Conservation (phyloP, 208 protist species). For the Novymonas esmeraldas region DNA sequence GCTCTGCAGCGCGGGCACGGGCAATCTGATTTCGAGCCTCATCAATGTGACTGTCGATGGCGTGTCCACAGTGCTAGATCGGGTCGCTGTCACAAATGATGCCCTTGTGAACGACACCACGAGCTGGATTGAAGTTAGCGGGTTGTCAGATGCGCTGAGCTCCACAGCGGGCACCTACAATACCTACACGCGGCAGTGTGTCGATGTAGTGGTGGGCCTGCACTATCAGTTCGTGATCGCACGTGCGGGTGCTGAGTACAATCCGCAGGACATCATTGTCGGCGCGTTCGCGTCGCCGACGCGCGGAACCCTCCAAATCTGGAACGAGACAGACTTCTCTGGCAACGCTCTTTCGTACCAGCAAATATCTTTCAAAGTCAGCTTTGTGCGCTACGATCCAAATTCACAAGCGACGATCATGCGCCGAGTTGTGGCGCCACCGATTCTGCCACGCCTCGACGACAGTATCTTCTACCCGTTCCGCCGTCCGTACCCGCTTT, state of each 20-base stretch:
- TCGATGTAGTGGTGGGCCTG: conserved; percentile 59
- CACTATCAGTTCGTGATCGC: conserved; percentile 74
- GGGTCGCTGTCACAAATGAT: conserved; percentile 73
- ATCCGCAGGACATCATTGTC: conserved; percentile 80
- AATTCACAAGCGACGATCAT: conserved; percentile 49
- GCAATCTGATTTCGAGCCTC: conserved; percentile 29
- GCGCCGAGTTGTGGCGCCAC: conserved; percentile 55
- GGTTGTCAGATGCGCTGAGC: conserved; percentile 30
- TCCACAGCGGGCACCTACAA: conserved; percentile 43
- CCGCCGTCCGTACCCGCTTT: conserved; percentile 33
- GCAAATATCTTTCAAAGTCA: conserved; percentile 51
- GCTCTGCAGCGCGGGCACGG: conserved; percentile 48
- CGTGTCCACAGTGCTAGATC: conserved; percentile 31
- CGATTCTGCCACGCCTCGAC: conserved; percentile 65
- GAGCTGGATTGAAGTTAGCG: conserved; percentile 72
- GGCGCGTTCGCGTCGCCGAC: conserved; percentile 67
- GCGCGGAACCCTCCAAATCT: conserved; percentile 49
- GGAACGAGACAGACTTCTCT: conserved; percentile 54
- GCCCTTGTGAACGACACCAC: conserved; percentile 70
- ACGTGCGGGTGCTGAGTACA: conserved; percentile 65
- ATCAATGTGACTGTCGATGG: conserved; percentile 33
- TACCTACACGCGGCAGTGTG: conserved; percentile 45
- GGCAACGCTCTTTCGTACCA: conserved; percentile 37
- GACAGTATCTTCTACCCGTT: conserved; percentile 85
- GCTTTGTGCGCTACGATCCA: conserved; percentile 48